phyloP scores from a whole-genome alignment of 2,329 filamentous ascomycete species.

The Thyridium curvatum region DNA sequence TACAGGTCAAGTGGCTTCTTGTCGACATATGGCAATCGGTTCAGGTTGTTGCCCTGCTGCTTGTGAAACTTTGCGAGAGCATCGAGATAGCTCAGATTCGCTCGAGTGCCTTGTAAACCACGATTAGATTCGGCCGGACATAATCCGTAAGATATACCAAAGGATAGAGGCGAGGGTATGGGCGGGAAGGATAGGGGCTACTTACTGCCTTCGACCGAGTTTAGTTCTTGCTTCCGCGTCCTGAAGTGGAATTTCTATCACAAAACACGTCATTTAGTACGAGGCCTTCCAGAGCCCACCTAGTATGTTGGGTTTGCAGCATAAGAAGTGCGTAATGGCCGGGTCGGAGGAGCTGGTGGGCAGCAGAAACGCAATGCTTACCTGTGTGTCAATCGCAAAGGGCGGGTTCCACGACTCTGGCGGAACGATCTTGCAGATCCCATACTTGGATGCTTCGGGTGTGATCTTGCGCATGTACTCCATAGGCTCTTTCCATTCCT shows the following conservation, averaged over 20 bases:
- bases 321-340: no score
- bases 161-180: not conserved
- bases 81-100: slow-evolving; percentile 93
- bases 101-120: slow-evolving; percentile 67
- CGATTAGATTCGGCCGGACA: no score
- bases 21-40: slow-evolving; percentile 91
- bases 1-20: slow-evolving; percentile 95
- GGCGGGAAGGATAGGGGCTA: slow-evolving; percentile 19
- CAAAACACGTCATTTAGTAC: not conserved
- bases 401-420: slow-evolving; percentile 90
- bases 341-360: no score
- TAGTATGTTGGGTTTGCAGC: no score
- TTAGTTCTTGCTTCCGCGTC: slow-evolving; percentile 92
- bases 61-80: slow-evolving; percentile 95
- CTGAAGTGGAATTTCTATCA: slow-evolving; percentile 89
- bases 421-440: slow-evolving; percentile 92
- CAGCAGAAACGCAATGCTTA: slow-evolving; percentile 48
- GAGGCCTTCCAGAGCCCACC: not conserved
- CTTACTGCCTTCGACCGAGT: slow-evolving; percentile 96
- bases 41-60: slow-evolving; percentile 89
- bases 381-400: slow-evolving; percentile 96
- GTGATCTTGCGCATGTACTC: slow-evolving; percentile 90
- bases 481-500: slow-evolving; percentile 92
- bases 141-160: no score
- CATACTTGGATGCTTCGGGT: slow-evolving; percentile 78